Conservation (phyloP, 768 basidiomycete genomes). For the Boletus eberwhitei region DNA sequence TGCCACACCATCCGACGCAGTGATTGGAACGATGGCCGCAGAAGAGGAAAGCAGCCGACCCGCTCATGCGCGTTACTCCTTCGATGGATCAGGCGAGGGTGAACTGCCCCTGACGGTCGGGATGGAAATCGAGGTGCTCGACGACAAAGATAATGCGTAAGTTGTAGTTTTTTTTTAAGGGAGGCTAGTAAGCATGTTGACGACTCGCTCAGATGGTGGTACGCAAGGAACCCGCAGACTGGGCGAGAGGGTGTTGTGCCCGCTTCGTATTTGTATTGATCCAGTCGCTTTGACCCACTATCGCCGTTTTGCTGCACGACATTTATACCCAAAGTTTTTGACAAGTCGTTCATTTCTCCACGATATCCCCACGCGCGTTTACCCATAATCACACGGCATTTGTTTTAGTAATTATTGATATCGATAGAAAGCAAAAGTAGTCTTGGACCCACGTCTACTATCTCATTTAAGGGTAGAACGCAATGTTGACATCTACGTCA, state of each 20-base stretch:
- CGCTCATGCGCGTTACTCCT: constrained; percentile 79
- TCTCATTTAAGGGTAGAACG: not conserved
- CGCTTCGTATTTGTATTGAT: constrained; percentile 84
- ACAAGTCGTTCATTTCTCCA: constrained; percentile 36
- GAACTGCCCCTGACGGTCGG: constrained; percentile 71
- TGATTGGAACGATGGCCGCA: constrained; percentile 54
- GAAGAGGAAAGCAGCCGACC: constrained; percentile 68
- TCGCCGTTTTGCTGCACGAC: constrained; percentile 28
- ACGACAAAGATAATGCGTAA: constrained; percentile 77
- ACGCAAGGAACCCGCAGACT: constrained; percentile 73
- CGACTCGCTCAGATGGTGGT: constrained; percentile 77
- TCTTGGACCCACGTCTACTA: constrained; percentile 3
- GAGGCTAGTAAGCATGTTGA: constrained; percentile 5
- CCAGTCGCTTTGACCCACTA: constrained; percentile 24
- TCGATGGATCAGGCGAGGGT: constrained; percentile 75
- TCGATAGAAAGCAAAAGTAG: constrained; percentile 16
- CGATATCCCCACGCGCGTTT: constrained; percentile 25
- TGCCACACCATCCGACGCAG: constrained; percentile 75
- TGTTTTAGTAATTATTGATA: constrained; percentile 13
- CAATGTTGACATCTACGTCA: constrained; percentile 6
- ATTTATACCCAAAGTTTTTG: constrained; percentile 39
- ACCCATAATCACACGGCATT: constrained; percentile 10
- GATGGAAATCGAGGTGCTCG: constrained; percentile 69
- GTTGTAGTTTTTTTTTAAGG: constrained; percentile 27
- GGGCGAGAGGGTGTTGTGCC: constrained; percentile 90